A percentile compares a stretch with the other conserved stretches of the same genome.
These are phyloP conservation scores for Elsinoe perseae DNA, from an alignment of 2,329 filamentous ascomycete species.

Conservation along the genomic window DNA sequence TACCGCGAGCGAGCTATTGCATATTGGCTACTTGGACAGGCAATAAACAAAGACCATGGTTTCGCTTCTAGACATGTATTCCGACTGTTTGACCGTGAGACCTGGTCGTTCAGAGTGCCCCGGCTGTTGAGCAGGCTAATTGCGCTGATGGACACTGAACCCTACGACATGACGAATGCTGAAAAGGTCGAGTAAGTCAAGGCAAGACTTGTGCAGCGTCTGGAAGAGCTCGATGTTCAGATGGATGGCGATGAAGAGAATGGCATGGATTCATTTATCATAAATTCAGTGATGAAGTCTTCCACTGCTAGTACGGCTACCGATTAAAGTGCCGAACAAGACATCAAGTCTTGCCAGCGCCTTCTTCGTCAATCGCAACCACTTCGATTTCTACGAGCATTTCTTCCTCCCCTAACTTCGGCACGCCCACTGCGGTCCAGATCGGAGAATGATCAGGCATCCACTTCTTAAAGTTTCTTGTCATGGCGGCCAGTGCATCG, in stretches of 20 bases:
- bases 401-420: conserved; percentile 38
- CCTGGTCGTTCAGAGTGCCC: neutral
- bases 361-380: neutral
- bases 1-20: neutral
- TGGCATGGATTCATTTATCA: neutral
- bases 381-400: conserved; percentile 57
- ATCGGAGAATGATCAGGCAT: conserved; percentile 47
- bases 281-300: neutral
- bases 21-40: neutral
- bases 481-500: conserved; percentile 34
- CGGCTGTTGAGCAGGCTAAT: neutral
- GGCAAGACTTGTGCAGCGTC: neutral
- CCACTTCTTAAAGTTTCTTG: conserved; percentile 43
- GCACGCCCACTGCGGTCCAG: conserved; percentile 49
- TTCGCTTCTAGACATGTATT: neutral
- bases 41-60: neutral
- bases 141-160: neutral
- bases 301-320: neutral
- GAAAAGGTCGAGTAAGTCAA: neutral
- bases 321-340: no score
- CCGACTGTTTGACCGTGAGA: neutral
- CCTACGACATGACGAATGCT: neutral
- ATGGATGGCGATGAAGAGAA: neutral
- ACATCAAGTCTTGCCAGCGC: no score
- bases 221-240: neutral